Evolutionary conservation across 192 early-diverging fungal genomes (phyloP), one percentile per base, ranked within the genome.

Genomic region (Phlyctochytrium bullatum): DNA sequence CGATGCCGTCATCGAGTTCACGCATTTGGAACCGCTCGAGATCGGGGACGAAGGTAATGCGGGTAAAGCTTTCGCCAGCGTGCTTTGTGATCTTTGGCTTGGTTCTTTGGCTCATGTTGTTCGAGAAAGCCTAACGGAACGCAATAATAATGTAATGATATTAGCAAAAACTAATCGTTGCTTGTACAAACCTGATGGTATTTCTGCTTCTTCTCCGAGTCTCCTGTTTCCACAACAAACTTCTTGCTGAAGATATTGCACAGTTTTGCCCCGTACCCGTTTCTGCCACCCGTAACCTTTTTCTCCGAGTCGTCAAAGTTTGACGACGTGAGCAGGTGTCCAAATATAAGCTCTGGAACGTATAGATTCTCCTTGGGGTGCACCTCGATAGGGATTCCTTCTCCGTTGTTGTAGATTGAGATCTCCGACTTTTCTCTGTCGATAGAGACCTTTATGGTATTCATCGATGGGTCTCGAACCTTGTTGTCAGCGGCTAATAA

Each of bases 321-420:
- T 53, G 92, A 94, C 3, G 94, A 96, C 1, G 97, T 99, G 28
- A 99, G 80, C 33, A 99, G 78, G 65, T 98, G 94, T 0, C 95
- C 95, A 79, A 99, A 98, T 61, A 99, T 97, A 36, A 99, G 85
- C 64, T 99, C 95, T 0, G 97, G 97, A 2, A 99, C 94, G 56
- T 96, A 97, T 29, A 93, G 82, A 17, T 86, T 73, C 74, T 97
- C 92, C 59, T 92, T 86, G 51, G 88, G 82, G 73, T 99, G 97
- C 23, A 97, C 89, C 71, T 94, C 88, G 36, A 99, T 82, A 0
- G 97, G 97, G 58, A 99, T 98, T 25, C 97, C 97, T 67, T 71
- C 52, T 51, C 97, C 97, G 64, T 96, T 96, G 75, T 99, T 99
- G 70, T 84, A 88, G 59, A 99, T 84, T 6, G 93, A 96, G 30